Conservation (phyloP, 371 early-diverging fungal species). For the Mucor irregularis region DNA sequence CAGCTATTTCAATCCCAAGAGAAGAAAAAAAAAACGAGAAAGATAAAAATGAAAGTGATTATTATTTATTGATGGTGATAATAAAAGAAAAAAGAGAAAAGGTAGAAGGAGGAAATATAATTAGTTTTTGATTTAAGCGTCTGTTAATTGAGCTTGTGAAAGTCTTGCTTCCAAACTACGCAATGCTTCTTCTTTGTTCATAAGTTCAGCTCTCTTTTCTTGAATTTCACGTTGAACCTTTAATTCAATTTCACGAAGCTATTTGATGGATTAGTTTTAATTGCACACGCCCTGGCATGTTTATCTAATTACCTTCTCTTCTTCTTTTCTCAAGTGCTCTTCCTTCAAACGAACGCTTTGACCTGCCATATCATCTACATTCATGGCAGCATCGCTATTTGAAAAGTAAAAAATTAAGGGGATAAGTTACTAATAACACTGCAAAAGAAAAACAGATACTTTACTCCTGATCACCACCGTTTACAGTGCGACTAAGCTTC, state of each 20-base stretch:
- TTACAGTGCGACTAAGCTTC: constrained; percentile 76
- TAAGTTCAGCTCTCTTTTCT: constrained; percentile 59
- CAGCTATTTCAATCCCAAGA: too few species aligned
- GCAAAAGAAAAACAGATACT: neutral
- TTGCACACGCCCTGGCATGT: too few species aligned
- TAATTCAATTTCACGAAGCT: constrained; percentile 61
- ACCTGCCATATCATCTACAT: constrained; percentile 56
- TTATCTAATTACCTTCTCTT: constrained; percentile 48
- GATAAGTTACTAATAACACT: neutral
- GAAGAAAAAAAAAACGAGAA: too few species aligned
- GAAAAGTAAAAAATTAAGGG: neutral
- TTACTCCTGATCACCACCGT: constrained; percentile 50
- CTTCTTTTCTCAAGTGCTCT: constrained; percentile 63
- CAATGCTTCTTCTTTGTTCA: constrained; percentile 61
- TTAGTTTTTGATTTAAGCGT: constrained; percentile 11
- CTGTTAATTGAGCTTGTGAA: constrained; percentile 49
- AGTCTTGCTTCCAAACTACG: constrained; percentile 57
- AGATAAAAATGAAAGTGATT: constrained; percentile 1
- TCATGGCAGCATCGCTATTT: constrained; percentile 39
- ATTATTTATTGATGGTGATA: neutral
- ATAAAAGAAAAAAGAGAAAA: neutral
- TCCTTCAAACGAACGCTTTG: constrained; percentile 58
- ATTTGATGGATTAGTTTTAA: too few species aligned
- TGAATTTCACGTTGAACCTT: constrained; percentile 61
- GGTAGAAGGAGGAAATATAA: neutral